phyloP scores from a whole-genome alignment of 345 rosid genomes.

The Odontarrhena argentea region DNA sequence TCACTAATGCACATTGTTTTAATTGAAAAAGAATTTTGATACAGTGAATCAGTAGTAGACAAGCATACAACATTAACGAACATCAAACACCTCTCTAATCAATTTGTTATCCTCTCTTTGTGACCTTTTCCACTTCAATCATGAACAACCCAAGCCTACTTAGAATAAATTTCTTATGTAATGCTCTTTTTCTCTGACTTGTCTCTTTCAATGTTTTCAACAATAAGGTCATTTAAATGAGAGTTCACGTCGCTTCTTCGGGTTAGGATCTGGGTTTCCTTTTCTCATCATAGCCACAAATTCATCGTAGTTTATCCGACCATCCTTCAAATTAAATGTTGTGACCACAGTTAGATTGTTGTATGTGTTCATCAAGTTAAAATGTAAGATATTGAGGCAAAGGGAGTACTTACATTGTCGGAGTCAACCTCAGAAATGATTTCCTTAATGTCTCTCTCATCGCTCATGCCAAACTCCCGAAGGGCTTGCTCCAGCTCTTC shows the following conservation, averaged over 20 bases:
- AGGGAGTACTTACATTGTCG: constrained; percentile 59
- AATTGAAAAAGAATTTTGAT: constrained; percentile 31
- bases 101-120: constrained; percentile 3
- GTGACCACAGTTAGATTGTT: background rate
- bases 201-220: constrained; percentile 5
- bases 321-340: constrained; percentile 56
- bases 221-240: constrained; percentile 34
- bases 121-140: constrained; percentile 25
- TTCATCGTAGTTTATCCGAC: constrained; percentile 86
- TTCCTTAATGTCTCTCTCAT: constrained; percentile 75
- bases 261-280: constrained; percentile 79
- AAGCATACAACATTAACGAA: constrained; percentile 28
- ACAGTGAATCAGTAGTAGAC: constrained; percentile 39
- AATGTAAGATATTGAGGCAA: background rate
- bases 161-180: constrained; percentile 9
- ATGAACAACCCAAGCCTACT: constrained; percentile 42
- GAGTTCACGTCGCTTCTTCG: constrained; percentile 80
- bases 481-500: constrained; percentile 96
- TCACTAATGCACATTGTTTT: constrained; percentile 30
- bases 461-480: constrained; percentile 74
- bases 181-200: constrained; percentile 33
- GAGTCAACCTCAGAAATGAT: constrained; percentile 78
- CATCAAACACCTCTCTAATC: constrained; percentile 32
- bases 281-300: constrained; percentile 97
- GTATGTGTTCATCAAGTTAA: background rate